phyloP scores from a whole-genome alignment of 768 basidiomycete species.

The Lactifluus echinatus region DNA sequence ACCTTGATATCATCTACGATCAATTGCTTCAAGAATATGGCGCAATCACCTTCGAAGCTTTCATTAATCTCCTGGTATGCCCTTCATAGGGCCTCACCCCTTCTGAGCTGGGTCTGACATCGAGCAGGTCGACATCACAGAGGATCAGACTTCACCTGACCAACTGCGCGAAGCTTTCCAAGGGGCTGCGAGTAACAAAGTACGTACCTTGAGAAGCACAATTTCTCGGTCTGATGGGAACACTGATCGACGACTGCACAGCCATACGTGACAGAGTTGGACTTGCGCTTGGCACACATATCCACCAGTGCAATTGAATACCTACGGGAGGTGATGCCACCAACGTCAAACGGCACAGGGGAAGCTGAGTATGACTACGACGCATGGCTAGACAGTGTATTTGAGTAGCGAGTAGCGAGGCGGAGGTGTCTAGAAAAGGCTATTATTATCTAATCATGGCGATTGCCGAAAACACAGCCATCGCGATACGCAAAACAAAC shows the following conservation, averaged over 20 bases:
- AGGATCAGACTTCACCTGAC: conserved; percentile 89
- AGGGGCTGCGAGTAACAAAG: conserved; percentile 86
- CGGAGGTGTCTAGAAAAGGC: not conserved
- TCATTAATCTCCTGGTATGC: conserved; percentile 80
- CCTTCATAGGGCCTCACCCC: conserved; percentile 17
- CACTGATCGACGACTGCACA: conserved; percentile 27
- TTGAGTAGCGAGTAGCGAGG: conserved; percentile 35
- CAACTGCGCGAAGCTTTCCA: conserved; percentile 92
- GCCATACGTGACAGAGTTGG: conserved; percentile 91
- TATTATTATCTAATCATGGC: conserved; percentile 12
- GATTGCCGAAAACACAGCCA: conserved; percentile 15
- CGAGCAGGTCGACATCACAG: conserved; percentile 81
- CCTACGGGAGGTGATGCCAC: conserved; percentile 75
- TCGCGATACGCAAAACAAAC: not conserved
- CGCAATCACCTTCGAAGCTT: conserved; percentile 87
- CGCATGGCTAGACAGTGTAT: conserved; percentile 71
- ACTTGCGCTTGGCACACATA: conserved; percentile 76
- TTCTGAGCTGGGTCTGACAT: not conserved
- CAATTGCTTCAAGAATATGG: conserved; percentile 77
- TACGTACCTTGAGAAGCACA: conserved; percentile 25
- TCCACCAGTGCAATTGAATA: conserved; percentile 71
- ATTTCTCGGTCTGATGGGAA: not conserved
- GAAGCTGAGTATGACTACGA: conserved; percentile 78
- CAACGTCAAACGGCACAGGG: conserved; percentile 38
- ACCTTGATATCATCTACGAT: conserved; percentile 75